Conservation (phyloP, 805 yeast species). For the Starmerella sp. region DNA sequence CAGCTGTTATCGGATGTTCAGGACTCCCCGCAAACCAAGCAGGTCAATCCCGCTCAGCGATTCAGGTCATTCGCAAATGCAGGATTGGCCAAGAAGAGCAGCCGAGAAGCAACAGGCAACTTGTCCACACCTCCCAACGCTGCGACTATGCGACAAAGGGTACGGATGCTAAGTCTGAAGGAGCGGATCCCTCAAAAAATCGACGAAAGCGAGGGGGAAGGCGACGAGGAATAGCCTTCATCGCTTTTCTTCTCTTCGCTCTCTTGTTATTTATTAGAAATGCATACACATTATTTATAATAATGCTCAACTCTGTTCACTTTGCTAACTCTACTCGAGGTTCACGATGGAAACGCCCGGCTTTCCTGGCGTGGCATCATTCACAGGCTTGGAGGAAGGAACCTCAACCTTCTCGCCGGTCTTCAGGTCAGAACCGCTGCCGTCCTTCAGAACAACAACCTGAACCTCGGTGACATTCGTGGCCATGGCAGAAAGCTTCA, state of each 20-base stretch:
- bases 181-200: conserved; percentile 15
- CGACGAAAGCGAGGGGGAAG: conserved; percentile 16
- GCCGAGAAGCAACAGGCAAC: conserved; percentile 2
- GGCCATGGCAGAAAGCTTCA: conserved; percentile 55
- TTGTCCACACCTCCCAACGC: conserved; percentile 11
- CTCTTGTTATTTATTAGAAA: not conserved
- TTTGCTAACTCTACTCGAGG: conserved; percentile 26
- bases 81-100: not conserved
- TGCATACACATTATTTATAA: not conserved
- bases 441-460: conserved; percentile 53
- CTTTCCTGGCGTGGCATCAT: conserved; percentile 80
- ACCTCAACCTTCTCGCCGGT: conserved; percentile 63
- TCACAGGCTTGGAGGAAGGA: conserved; percentile 58
- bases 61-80: conserved; percentile 5
- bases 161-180: conserved; percentile 8
- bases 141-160: conserved; percentile 10
- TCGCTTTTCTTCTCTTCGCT: not conserved
- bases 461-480: conserved; percentile 45
- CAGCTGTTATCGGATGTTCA: conserved; percentile 8
- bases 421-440: conserved; percentile 56
- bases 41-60: not conserved
- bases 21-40: conserved; percentile 2
- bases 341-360: conserved; percentile 79
- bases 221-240: not conserved
- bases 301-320: not conserved